These are phyloP conservation scores for Rhododendron williamsianum DNA, from an alignment of 148 eudicot genomes.

Conservation along the genomic window DNA sequence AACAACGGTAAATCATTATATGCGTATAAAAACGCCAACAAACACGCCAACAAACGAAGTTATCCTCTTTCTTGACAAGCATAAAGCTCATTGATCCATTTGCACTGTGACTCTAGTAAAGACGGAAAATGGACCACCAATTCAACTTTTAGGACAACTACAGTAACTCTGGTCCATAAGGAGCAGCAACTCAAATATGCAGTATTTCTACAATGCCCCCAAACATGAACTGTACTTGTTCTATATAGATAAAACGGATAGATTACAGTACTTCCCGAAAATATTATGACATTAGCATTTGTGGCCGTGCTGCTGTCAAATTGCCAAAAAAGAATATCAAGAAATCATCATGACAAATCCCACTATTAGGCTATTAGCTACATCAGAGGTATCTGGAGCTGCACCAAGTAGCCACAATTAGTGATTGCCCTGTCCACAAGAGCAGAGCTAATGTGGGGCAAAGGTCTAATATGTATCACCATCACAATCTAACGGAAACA, in stretches of 20 bases:
- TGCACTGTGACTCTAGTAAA: background rate
- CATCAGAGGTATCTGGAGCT: background rate
- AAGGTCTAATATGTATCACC: background rate
- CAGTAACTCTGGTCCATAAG: background rate
- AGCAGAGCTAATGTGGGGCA: background rate
- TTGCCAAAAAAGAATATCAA: background rate
- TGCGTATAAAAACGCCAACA: background rate
- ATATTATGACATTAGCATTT: background rate
- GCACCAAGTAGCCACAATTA: background rate
- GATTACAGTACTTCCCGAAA: background rate
- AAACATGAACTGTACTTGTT: background rate
- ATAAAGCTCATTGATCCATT: background rate
- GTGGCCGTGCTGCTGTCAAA: background rate
- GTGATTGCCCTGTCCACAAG: background rate
- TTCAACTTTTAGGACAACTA: background rate
- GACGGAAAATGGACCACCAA: background rate
- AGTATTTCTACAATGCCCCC: background rate
- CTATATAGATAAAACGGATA: background rate
- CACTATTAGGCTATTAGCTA: background rate
- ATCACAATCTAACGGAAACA: background rate
- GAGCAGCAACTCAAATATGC: background rate
- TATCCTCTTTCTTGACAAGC: background rate
- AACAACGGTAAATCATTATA: background rate
- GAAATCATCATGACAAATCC: background rate
- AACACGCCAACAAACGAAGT: background rate